These are phyloP conservation scores for Nothophytophthora sp. DNA, from an alignment of 352 stramenopile species.

Conservation along the genomic window DNA sequence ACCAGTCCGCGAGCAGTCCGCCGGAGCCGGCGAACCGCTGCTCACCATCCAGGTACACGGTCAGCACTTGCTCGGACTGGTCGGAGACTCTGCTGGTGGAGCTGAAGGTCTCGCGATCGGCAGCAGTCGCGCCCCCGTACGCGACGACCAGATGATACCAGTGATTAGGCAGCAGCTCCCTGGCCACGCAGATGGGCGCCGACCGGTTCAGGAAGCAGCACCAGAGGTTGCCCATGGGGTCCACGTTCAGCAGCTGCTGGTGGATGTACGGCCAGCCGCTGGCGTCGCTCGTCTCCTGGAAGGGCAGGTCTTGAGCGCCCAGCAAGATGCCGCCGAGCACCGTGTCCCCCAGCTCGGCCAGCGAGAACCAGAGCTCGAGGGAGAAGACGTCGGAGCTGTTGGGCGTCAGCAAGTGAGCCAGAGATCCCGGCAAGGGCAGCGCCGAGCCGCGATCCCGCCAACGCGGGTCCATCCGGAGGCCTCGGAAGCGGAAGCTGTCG, in stretches of 20 bases:
- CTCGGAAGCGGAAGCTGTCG: slow-evolving; percentile 60
- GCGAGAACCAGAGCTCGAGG: slow-evolving; percentile 70
- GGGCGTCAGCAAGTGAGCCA: slow-evolving; percentile 36
- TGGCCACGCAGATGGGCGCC: slow-evolving; percentile 47
- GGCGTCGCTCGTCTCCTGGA: slow-evolving; percentile 37
- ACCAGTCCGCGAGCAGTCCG: slow-evolving; percentile 48
- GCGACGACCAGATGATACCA: slow-evolving; percentile 76
- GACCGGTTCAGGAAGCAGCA: slow-evolving; percentile 51
- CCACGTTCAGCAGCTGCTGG: slow-evolving; percentile 61
- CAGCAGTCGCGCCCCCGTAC: slow-evolving; percentile 33
- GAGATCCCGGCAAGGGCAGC: slow-evolving; percentile 41
- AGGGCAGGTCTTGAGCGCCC: slow-evolving; percentile 54
- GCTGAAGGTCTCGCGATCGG: slow-evolving; percentile 15
- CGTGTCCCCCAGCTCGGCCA: slow-evolving; percentile 50
- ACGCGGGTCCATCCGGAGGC: slow-evolving; percentile 45
- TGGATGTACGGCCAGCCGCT: slow-evolving; percentile 58
- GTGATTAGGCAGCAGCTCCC: slow-evolving; percentile 47
- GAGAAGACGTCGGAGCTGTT: slow-evolving; percentile 39
- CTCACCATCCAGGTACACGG: slow-evolving; percentile 67
- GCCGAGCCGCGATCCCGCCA: slow-evolving; percentile 64
- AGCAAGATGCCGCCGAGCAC: slow-evolving; percentile 64
- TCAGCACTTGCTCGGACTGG: slow-evolving; percentile 29
- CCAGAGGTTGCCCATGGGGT: slow-evolving; percentile 60
- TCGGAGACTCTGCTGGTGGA: slow-evolving; percentile 16
- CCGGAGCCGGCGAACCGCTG: slow-evolving; percentile 39